Evolutionary conservation across 2,329 filamentous ascomycete species (phyloP).

Genomic region (Fonsecaea multimorphosa): DNA sequence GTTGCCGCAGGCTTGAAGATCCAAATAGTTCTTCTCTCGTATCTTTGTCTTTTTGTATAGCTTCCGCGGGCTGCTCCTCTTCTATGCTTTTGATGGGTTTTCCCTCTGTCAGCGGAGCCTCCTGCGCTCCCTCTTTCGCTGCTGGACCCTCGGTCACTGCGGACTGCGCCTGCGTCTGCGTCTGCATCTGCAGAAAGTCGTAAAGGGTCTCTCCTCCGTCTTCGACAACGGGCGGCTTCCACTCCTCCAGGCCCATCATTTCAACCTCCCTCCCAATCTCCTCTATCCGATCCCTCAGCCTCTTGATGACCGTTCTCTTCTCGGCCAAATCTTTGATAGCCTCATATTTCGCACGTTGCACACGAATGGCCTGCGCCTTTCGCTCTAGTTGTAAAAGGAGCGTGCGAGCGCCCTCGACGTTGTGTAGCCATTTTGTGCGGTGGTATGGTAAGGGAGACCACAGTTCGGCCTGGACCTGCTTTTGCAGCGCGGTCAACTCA

Average conservation of each 20-base stretch:
- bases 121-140: slow-evolving; percentile 4
- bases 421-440: slow-evolving; percentile 49
- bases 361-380: slow-evolving; percentile 49
- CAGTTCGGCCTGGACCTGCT: slow-evolving; percentile 38
- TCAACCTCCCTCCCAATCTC: slow-evolving; percentile 37
- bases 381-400: slow-evolving; percentile 51
- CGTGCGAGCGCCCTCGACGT: slow-evolving; percentile 54
- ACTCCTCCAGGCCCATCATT: slow-evolving; percentile 19
- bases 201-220: slow-evolving; percentile 34
- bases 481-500: slow-evolving; percentile 43
- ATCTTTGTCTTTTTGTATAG: slow-evolving; percentile 14
- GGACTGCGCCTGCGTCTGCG: slow-evolving; percentile 21
- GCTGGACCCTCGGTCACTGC: neutral
- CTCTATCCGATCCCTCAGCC: slow-evolving; percentile 34
- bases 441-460: slow-evolving; percentile 51
- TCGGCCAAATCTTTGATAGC: slow-evolving; percentile 49
- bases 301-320: slow-evolving; percentile 43
- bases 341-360: slow-evolving; percentile 47
- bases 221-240: slow-evolving; percentile 24
- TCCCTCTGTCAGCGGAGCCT: slow-evolving; percentile 24
- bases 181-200: slow-evolving; percentile 32
- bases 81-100: slow-evolving; percentile 21
- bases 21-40: slow-evolving; percentile 26
- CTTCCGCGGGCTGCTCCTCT: neutral
- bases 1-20: slow-evolving; percentile 34